A percentile compares a stretch with the other conserved stretches of the same genome.
Conservation (phyloP, 768 basidiomycete genomes). For the Phlebiopsis flavidoalba region DNA sequence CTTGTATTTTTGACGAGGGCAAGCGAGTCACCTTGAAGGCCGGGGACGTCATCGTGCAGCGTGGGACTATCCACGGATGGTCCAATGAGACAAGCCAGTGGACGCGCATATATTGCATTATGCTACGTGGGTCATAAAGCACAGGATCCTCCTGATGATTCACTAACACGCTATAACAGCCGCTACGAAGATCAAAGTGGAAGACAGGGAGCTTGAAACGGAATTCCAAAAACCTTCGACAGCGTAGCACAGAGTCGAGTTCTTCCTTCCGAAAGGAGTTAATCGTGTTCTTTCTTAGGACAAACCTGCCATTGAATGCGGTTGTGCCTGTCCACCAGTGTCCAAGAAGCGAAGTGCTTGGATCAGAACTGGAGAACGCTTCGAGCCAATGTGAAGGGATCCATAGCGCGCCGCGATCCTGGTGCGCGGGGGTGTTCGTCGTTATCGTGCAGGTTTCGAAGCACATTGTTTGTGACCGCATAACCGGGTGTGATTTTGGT, state of each 20-base stretch:
- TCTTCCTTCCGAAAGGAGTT: too few relatives aligned
- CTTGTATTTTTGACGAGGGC: constrained; percentile 20
- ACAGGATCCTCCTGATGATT: background rate
- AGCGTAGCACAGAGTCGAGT: background rate
- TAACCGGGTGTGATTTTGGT: background rate
- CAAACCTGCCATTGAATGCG: too few relatives aligned
- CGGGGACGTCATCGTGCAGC: constrained; percentile 22
- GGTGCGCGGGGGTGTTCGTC: background rate
- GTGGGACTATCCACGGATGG: constrained; percentile 23
- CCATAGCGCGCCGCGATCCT: background rate
- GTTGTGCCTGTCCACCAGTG: too few relatives aligned
- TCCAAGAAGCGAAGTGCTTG: too few relatives aligned
- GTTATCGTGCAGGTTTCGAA: background rate
- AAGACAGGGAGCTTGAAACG: background rate
- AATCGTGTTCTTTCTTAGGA: too few relatives aligned
- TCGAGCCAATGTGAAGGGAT: background rate
- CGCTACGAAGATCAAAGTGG: background rate
- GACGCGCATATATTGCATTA: constrained; percentile 21
- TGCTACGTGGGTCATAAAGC: constrained; percentile 13
- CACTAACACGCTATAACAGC: background rate
- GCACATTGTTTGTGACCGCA: background rate
- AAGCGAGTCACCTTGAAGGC: constrained; percentile 16
- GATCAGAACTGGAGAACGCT: background rate
- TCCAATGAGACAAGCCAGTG: constrained; percentile 22
- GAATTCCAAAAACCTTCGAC: background rate